Base-by-base conservation (phyloP, 2,329 filamentous ascomycete genomes). In the Neurospora sp. region DNA sequence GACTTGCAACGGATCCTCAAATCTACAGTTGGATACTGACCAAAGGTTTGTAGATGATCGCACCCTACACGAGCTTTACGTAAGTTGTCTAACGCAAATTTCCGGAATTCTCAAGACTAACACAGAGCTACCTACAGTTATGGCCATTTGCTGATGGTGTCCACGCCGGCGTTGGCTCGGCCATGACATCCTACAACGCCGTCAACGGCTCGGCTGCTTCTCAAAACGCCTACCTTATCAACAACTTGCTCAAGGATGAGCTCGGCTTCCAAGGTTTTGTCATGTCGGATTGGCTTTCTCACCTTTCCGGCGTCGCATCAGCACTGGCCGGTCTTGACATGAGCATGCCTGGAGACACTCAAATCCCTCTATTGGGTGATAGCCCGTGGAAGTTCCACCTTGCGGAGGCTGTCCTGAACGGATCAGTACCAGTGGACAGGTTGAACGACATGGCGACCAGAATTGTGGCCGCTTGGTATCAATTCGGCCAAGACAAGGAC, bases 261-360 rank as follows among this genome's bases (percentile, higher is more conserved):
- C 83, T 95, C 0, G 91, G 91, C 57, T 95, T 95, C 81, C 91
- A 93, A 74, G 92, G 92, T 0, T 92, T 92, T 75, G 85, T 95
- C 70, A 88, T 92, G 86, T 88, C 86, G n/a, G 92, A 96, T 78
- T 96, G 92, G 91, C 81, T 92, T 19, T 91, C 91, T 2, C 91
- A 94, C 77, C 84, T 91, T 72, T 89, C 88, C 8, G 92, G 92
- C 6, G 91, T 95, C 15, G 88, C 86, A 19, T 89, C 89, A 73
- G 90, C 91, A 4, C 81, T 95, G 11, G 89, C 91, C 52, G 92
- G 92, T 2, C 83, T 95, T 8, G 92, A 95, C 72, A 84, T 86
- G 76, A 84, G 83, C 67, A 86, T 85, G 77, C 85, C 84, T 0
- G 85, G 85, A 17, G 92, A 94, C 38, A 83, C 84, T 1, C 84